Base-by-base conservation (phyloP, 2,329 filamentous ascomycete genomes). In the Escovopsis sp. region DNA sequence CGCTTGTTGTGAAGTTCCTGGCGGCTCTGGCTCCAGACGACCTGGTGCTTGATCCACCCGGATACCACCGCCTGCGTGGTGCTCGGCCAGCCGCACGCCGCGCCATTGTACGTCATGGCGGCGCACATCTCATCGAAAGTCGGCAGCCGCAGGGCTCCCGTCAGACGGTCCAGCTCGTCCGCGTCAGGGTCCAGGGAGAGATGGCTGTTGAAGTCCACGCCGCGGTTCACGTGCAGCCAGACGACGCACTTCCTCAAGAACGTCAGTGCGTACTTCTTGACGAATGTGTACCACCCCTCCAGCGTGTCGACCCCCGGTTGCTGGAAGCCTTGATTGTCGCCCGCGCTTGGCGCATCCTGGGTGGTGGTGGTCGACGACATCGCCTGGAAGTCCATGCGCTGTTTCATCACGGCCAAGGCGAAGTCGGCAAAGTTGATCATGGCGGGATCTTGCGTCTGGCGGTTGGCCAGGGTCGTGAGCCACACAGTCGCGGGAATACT, bases 241-340 rank as follows among this genome's bases (percentile, higher is more conserved):
- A 98, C 75, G 37, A 79, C 73, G 7, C 74, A 72, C 64, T 98
- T 98, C 46, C 91, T 82, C 34, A 98, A 68, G 65, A 95, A 98
- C 0, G 78, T 72, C n/a, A 95, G 69, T 4, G 87, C 86, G 55
- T 96, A 98, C 53, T 82, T 87, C 48, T 80, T 77, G 23, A 85
- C 72, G 51, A 81, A 77, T 8, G 61, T 61, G 51, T 77, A 74
- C 59, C 73, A 73, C 30, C 66, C 68, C 42, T 68, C 65, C 32
- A 77, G 54, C 40, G 64, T 68, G 43, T 74, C 62, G 38, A 80
- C 62, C 10, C 66, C 69, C 7, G 69, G 65, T 52, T 79, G 73
- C 41, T 70, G 63, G 52, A 78, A 76, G 3, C 66, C 74, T 19
- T 54, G 53, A 52, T 73, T 69, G 40, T 64, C 59, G 12, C 47